phyloP scores from a whole-genome alignment of 2,329 filamentous ascomycete genomes.

The Talaromyces funiculosus region DNA sequence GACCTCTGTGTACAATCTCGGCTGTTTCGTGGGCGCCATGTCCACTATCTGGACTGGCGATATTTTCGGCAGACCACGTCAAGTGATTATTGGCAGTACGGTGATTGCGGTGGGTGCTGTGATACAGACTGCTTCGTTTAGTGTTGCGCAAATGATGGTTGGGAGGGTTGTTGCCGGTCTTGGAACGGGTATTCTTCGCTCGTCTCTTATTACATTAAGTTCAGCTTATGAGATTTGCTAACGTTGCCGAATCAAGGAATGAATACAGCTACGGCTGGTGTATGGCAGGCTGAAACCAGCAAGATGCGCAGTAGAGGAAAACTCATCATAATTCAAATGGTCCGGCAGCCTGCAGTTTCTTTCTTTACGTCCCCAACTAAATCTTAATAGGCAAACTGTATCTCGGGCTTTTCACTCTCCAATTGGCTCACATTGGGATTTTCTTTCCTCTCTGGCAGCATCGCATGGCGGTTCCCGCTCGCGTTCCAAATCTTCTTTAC shows the following conservation, averaged over 20 bases:
- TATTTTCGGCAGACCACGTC: constrained; percentile 9
- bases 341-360: constrained; percentile 5
- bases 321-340: constrained; percentile 27
- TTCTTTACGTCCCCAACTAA: constrained; percentile 17
- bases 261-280: constrained; percentile 43
- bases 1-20: constrained; percentile 14
- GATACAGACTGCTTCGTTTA: constrained; percentile 42
- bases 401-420: constrained; percentile 42
- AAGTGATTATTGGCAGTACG: constrained; percentile 10
- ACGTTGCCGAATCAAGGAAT: constrained; percentile 19
- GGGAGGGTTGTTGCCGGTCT: constrained; percentile 46
- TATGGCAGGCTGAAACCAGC: constrained; percentile 42
- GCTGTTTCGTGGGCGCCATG: constrained; percentile 13
- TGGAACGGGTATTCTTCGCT: constrained; percentile 33
- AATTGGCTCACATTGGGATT: constrained; percentile 47
- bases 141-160: constrained; percentile 42
- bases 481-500: constrained; percentile 40
- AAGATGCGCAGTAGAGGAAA: constrained; percentile 27
- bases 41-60: constrained; percentile 12
- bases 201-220: constrained; percentile 14
- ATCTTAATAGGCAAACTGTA: constrained; percentile 41
- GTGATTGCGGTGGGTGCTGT: constrained; percentile 38
- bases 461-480: constrained; percentile 40
- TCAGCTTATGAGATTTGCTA: not conserved
- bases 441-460: constrained; percentile 25